Evolutionary conservation across 768 basidiomycete species (phyloP).

Genomic region (Sporobolomyces roseus): DNA sequence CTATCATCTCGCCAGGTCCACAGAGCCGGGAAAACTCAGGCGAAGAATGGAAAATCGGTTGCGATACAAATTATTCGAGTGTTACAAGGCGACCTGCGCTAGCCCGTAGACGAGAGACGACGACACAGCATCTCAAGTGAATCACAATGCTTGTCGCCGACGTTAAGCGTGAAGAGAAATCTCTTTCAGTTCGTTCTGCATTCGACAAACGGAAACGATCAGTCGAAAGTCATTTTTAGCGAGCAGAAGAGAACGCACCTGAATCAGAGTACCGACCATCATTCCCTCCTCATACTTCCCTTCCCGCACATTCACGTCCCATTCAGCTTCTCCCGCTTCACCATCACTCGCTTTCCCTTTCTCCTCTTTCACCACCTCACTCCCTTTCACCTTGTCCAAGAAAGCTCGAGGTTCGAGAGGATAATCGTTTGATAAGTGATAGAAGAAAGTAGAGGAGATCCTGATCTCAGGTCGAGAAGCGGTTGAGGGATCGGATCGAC

Average conservation of each 20-base stretch:
- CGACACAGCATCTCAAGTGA: not conserved
- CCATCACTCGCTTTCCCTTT: no score
- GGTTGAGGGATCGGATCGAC: constrained; percentile 49
- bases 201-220: not conserved
- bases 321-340: not conserved
- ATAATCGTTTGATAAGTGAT: constrained; percentile 34
- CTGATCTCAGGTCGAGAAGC: constrained; percentile 82
- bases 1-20: no score
- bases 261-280: constrained; percentile 3
- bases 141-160: not conserved
- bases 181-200: constrained; percentile 7
- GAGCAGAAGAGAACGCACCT: not conserved
- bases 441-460: constrained; percentile 96
- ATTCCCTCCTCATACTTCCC: constrained; percentile 15
- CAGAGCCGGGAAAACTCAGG: not conserved
- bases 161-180: constrained; percentile 6
- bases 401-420: constrained; percentile 72
- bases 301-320: not conserved
- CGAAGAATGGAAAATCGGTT: no score
- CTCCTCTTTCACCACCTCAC: constrained; percentile 50
- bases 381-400: constrained; percentile 60
- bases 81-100: no score
- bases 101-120: not conserved
- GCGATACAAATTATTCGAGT: no score
- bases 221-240: not conserved